phyloP scores from a whole-genome alignment of 345 rosid species.

The Camelina laxa region DNA sequence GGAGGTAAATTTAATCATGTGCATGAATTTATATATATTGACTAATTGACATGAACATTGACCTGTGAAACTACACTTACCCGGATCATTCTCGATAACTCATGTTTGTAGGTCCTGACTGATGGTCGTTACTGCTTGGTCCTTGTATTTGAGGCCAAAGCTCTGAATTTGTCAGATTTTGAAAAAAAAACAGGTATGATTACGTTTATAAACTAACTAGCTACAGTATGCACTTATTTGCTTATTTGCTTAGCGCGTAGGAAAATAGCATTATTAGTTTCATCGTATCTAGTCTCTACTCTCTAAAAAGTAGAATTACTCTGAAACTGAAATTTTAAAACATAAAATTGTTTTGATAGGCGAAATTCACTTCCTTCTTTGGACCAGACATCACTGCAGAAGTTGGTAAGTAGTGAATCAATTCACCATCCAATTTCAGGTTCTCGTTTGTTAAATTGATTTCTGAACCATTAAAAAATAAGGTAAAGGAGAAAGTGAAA shows the following conservation, averaged over 20 bases:
- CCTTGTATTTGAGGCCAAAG: constrained; percentile 81
- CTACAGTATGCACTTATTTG: not conserved
- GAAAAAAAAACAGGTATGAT: constrained; percentile 78
- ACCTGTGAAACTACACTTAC: not conserved
- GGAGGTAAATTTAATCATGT: constrained; percentile 63
- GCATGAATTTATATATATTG: not conserved
- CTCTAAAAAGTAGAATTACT: not conserved
- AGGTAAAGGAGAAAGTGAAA: constrained; percentile 71
- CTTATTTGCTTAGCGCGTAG: not conserved
- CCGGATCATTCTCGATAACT: not conserved
- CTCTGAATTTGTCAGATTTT: constrained; percentile 74
- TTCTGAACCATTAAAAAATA: not conserved
- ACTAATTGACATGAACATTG: constrained; percentile 1
- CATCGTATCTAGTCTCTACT: constrained; percentile 2
- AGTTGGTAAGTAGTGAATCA: constrained; percentile 59
- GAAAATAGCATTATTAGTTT: not conserved
- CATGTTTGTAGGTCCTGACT: constrained; percentile 58
- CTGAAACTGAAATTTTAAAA: constrained; percentile 28
- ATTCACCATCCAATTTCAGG: not conserved
- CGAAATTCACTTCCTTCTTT: constrained; percentile 88
- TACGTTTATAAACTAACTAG: not conserved
- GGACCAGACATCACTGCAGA: constrained; percentile 89
- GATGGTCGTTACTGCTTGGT: constrained; percentile 83
- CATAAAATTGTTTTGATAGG: constrained; percentile 50
- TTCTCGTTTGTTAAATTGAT: not conserved